Conservation (phyloP, 1,284 basidiomycete genomes). For the Microbotryum scabiosae region DNA sequence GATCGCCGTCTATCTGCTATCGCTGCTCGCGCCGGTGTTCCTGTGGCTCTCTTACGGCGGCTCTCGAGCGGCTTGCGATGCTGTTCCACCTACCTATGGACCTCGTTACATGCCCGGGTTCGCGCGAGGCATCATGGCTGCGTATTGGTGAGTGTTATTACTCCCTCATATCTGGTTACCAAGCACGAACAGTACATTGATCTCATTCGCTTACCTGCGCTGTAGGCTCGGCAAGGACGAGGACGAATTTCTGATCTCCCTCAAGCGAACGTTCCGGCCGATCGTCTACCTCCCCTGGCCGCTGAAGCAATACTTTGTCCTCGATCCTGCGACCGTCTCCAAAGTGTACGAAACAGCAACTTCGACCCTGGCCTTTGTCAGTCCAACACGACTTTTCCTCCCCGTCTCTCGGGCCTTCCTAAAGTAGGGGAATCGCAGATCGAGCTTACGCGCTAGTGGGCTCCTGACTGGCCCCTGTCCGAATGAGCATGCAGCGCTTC, state of each 20-base stretch:
- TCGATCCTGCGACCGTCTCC: slow-evolving; percentile 7
- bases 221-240: slow-evolving; percentile 23
- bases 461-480: slow-evolving; percentile 17
- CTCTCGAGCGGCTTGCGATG: background rate
- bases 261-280: slow-evolving; percentile 8
- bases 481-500: slow-evolving; percentile 16
- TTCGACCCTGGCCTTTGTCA: slow-evolving; percentile 21
- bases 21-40: slow-evolving; percentile 8
- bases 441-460: no score
- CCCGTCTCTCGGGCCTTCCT: background rate
- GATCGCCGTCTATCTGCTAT: background rate
- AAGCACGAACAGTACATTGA: slow-evolving; percentile 1
- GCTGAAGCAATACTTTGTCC: slow-evolving; percentile 23
- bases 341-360: slow-evolving; percentile 16
- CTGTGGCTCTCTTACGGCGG: background rate
- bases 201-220: no score
- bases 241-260: slow-evolving; percentile 16
- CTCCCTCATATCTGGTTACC: slow-evolving; percentile 6
- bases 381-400: background rate
- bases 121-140: slow-evolving; percentile 11
- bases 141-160: background rate
- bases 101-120: slow-evolving; percentile 6
- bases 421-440: background rate
- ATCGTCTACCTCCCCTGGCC: slow-evolving; percentile 30
- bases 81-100: slow-evolving; percentile 7